A percentile compares a stretch with the other conserved stretches of the same genome.
phyloP scores from a whole-genome alignment of 208 protist genomes.

The Wallacemonas collosoma region DNA sequence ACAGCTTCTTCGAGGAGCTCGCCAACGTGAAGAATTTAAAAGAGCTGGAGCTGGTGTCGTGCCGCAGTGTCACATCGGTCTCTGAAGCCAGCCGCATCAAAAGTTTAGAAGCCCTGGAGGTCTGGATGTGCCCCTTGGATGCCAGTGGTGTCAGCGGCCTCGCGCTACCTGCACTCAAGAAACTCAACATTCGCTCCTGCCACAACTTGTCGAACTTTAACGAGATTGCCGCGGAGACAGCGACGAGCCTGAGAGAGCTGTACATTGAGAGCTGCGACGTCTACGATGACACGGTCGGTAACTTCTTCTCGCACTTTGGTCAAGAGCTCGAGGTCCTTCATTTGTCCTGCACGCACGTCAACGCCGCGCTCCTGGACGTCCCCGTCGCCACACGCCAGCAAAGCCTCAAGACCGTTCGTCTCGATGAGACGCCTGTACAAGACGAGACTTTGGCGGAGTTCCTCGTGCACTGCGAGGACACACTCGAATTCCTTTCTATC shows the following conservation, averaged over 20 bases:
- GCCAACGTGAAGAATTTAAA: slow-evolving; percentile 49
- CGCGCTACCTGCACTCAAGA: slow-evolving; percentile 52
- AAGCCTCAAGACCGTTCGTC: slow-evolving; percentile 46
- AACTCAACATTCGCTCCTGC: slow-evolving; percentile 67
- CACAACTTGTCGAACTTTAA: slow-evolving; percentile 71
- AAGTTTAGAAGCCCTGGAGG: slow-evolving; percentile 57
- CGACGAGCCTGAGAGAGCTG: slow-evolving; percentile 56
- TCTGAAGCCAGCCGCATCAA: slow-evolving; percentile 46
- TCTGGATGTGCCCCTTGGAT: slow-evolving; percentile 73
- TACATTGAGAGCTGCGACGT: slow-evolving; percentile 75
- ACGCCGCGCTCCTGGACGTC: slow-evolving; percentile 49
- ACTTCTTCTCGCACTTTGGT: slow-evolving; percentile 59
- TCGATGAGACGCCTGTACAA: slow-evolving; percentile 55
- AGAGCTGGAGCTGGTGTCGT: slow-evolving; percentile 76
- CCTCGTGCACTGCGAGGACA: slow-evolving; percentile 38
- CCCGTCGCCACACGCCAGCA: slow-evolving; percentile 29
- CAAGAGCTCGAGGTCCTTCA: slow-evolving; percentile 53
- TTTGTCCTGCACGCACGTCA: slow-evolving; percentile 58
- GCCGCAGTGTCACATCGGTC: slow-evolving; percentile 67
- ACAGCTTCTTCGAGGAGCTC: slow-evolving; percentile 68
- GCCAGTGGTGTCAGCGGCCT: slow-evolving; percentile 63
- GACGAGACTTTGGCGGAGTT: slow-evolving; percentile 66
- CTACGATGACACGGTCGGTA: slow-evolving; percentile 69
- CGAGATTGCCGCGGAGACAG: slow-evolving; percentile 61
- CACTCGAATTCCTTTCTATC: slow-evolving; percentile 69